Evolutionary conservation across 257 asterid species (phyloP).

Genomic region (Petunia secreta): DNA sequence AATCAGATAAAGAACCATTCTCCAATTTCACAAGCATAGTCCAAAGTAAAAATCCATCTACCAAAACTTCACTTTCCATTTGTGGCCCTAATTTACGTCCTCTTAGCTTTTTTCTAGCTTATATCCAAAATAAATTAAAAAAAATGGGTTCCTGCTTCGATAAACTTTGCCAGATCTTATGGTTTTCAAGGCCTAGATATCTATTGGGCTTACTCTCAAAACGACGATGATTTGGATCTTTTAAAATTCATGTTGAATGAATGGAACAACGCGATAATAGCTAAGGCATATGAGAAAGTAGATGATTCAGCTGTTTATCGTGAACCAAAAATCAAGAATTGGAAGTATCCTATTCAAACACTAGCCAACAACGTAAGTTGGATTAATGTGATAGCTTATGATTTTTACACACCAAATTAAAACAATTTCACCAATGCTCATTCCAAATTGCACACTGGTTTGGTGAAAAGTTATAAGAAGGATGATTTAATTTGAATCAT

Average conservation of each 20-base stretch:
- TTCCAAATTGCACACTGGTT: not conserved
- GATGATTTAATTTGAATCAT: slow-evolving; percentile 13
- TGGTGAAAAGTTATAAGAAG: not conserved
- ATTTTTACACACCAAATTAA: slow-evolving; percentile 16
- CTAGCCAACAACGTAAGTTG: slow-evolving; percentile 17
- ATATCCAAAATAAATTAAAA: not conserved
- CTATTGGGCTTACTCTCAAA: slow-evolving; percentile 31
- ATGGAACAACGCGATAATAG: slow-evolving; percentile 13
- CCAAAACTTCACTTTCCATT: slow-evolving; percentile 27
- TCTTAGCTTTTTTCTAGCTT: not conserved
- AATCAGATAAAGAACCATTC: not conserved
- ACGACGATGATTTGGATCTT: not conserved
- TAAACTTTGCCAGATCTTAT: slow-evolving; percentile 11
- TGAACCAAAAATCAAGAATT: not conserved
- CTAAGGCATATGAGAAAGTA: not conserved
- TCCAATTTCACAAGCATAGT: slow-evolving; percentile 26
- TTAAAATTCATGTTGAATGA: slow-evolving; percentile 9
- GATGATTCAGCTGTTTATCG: slow-evolving; percentile 14
- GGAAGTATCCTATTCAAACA: slow-evolving; percentile 4
- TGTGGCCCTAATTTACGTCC: not conserved
- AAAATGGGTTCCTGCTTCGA: slow-evolving; percentile 18
- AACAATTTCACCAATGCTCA: not conserved
- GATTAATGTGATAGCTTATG: slow-evolving; percentile 30
- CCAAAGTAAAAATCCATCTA: slow-evolving; percentile 13
- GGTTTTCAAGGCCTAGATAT: slow-evolving; percentile 27